phyloP scores from a whole-genome alignment of 495 filamentous ascomycete species.

The Penicillium daleae region DNA sequence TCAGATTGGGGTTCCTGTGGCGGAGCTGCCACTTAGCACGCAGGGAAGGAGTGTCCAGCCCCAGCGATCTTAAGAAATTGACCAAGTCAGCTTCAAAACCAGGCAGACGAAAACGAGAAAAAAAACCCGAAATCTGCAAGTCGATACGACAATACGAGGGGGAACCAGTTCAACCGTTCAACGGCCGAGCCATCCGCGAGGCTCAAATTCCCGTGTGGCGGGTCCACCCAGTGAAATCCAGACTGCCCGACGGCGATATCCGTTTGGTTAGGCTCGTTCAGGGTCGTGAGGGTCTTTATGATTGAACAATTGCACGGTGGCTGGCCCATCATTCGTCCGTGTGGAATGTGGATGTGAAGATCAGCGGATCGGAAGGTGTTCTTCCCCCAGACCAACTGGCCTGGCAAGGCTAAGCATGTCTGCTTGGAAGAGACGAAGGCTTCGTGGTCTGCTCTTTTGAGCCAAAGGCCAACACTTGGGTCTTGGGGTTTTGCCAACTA shows the following conservation, averaged over 20 bases:
- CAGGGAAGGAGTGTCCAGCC: not conserved
- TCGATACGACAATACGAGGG: constrained; percentile 4
- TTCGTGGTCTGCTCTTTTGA: not conserved
- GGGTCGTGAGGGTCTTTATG: not conserved
- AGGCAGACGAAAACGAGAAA: constrained; percentile 14
- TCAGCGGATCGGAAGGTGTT: constrained; percentile 5
- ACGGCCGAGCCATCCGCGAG: constrained; percentile 21
- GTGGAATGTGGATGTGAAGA: constrained; percentile 5
- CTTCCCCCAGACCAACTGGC: constrained; percentile 4
- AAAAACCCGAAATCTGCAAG: not conserved
- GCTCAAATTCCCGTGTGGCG: constrained; percentile 21
- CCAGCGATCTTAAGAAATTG: not conserved
- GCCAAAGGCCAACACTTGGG: not conserved
- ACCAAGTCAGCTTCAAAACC: constrained; percentile 1
- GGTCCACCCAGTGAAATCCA: constrained; percentile 10
- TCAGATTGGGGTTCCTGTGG: constrained; percentile 4
- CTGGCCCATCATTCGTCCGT: constrained; percentile 4
- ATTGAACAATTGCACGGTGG: not conserved
- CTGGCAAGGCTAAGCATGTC: not conserved
- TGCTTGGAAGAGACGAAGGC: not conserved
- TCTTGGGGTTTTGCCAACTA: not conserved
- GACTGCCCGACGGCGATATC: not conserved
- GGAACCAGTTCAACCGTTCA: not conserved
- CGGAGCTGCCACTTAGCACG: constrained; percentile 16
- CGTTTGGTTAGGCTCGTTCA: not conserved